A percentile compares a stretch with the other conserved stretches of the same genome.
Conservation (phyloP, 2,329 filamentous ascomycete species). For the Botryotinia convoluta region DNA sequence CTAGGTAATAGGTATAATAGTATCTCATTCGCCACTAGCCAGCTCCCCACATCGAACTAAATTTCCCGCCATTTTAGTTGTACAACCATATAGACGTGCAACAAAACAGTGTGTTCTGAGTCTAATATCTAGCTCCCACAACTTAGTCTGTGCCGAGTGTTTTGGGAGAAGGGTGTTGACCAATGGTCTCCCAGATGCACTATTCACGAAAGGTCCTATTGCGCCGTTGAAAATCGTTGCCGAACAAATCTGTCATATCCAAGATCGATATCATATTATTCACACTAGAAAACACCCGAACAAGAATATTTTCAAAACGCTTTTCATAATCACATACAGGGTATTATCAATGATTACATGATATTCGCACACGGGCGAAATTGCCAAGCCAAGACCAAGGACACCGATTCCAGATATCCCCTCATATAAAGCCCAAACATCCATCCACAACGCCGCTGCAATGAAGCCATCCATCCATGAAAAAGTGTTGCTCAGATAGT, state of each 20-base stretch:
- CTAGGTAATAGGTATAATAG: background rate
- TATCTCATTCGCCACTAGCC: background rate
- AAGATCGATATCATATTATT: background rate
- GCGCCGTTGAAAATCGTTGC: background rate
- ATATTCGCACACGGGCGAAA: background rate
- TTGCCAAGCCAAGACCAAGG: slow-evolving; percentile 5
- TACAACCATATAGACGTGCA: background rate
- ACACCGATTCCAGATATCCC: slow-evolving; percentile 1
- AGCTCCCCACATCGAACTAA: background rate
- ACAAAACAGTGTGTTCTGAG: background rate
- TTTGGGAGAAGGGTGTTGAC: background rate
- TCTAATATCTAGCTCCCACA: slow-evolving; percentile 4
- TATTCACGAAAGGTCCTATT: background rate
- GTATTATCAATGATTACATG: slow-evolving; percentile 16
- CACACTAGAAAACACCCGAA: background rate
- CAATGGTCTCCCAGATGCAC: background rate
- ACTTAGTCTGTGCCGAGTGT: background rate
- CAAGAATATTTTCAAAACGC: background rate
- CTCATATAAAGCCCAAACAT: background rate
- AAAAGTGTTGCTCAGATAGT: background rate
- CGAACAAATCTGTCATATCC: background rate
- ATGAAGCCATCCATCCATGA: slow-evolving; percentile 12
- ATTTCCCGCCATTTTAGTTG: background rate
- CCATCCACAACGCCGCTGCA: slow-evolving; percentile 11
- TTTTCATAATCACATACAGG: slow-evolving; percentile 12